Evolutionary conservation across 2,329 filamentous ascomycete genomes (phyloP), one percentile per base, ranked within the genome.

Genomic region (Phaeoacremonium minimum): DNA sequence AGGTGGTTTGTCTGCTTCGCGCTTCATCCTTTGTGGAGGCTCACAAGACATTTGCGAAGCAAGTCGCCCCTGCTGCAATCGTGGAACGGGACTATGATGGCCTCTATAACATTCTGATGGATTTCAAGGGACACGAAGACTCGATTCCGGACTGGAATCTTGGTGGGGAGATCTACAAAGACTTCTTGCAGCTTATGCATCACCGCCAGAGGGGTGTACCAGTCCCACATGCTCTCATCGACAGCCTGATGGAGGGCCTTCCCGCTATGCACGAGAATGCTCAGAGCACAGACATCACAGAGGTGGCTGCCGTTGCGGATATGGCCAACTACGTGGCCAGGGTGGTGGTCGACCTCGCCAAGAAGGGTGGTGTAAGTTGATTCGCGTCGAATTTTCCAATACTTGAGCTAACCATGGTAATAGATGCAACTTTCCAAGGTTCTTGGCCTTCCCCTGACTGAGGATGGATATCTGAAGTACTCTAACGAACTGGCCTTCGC

Each of bases 51-150:
- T 83, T 98, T 36, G 77, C 85, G 42, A 78, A 79, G 44, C 75
- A 84, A 46, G 89, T 97, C 18, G 93, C 87, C 1, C 93, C 93
- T 0, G 71, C 75, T 18, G 80, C 87, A 9, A 76, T 98, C 44
- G 85, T 98, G 42, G 85, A 87, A 53, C 81, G 84, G 30, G 84
- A 96, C 56, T 91, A 87, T 51, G 72, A 75, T 15, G 73, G 73
- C 3, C 67, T 97, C 2, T 75, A 77, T 28, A 67, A 73, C 19
- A 69, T 96, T 28, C 73, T 97, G 26, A 69, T 71, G 14, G 80
- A 82, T 41, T 95, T 98, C 52, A 64, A 80, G 35, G 71, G 70
- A 2, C 78, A 74, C 18, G 73, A 78, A 19, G 64, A 72, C 26
- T 63, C 68, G 15, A 80, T 95, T 19, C 62, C 73, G 9, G 81